A percentile compares a stretch with the other conserved stretches of the same genome.
Conservation (phyloP, 352 stramenopile genomes). For the Pythium phragmiticola region DNA sequence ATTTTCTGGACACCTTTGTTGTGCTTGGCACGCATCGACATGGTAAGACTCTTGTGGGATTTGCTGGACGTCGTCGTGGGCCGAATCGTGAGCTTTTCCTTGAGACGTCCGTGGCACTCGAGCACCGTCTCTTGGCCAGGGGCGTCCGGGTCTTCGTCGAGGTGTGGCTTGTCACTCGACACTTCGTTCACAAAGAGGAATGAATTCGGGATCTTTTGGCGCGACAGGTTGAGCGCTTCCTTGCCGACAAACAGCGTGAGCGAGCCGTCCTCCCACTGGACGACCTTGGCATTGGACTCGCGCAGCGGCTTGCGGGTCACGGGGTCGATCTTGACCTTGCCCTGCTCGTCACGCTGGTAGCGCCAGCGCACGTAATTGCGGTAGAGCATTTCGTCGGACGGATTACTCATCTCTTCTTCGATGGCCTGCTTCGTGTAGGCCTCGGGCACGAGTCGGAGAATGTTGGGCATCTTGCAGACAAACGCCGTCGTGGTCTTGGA, state of each 20-base stretch:
- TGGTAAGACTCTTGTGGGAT: conserved; percentile 85
- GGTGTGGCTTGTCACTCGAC: conserved; percentile 59
- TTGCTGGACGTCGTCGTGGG: conserved; percentile 81
- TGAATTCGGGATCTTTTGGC: conserved; percentile 85
- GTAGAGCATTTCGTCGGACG: conserved; percentile 82
- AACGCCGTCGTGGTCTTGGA: conserved; percentile 60
- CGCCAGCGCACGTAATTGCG: conserved; percentile 87
- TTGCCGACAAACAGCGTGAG: conserved; percentile 86
- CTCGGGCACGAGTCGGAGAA: conserved; percentile 75
- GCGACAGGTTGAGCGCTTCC: conserved; percentile 77
- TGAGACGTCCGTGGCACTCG: conserved; percentile 80
- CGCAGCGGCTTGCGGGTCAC: conserved; percentile 55
- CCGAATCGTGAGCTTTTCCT: conserved; percentile 86
- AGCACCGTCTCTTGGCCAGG: conserved; percentile 75
- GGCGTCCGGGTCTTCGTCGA: conserved; percentile 56
- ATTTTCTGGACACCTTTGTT: conserved; percentile 88
- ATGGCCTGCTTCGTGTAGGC: conserved; percentile 78
- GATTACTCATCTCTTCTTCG: conserved; percentile 77
- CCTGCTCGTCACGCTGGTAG: conserved; percentile 55
- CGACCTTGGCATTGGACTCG: conserved; percentile 80
- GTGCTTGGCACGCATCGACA: conserved; percentile 88
- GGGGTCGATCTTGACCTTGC: conserved; percentile 64
- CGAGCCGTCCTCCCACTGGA: conserved; percentile 86
- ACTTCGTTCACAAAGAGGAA: conserved; percentile 83
- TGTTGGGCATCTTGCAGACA: conserved; percentile 86